Conservation (phyloP, 495 filamentous ascomycete species). For the Chlorociboria aeruginascens region DNA sequence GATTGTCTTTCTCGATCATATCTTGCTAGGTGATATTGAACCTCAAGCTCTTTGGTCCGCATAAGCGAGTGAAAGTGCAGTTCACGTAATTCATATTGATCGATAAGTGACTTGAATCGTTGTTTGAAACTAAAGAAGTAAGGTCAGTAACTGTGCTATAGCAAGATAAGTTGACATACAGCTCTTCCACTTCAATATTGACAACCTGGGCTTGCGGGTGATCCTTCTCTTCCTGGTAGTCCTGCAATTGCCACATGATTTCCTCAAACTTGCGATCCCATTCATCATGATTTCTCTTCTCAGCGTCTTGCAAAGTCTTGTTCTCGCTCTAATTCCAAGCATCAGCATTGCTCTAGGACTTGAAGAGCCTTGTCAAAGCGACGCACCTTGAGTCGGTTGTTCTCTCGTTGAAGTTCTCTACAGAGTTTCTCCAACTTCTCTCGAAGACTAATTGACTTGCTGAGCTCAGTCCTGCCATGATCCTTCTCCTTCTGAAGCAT, state of each 20-base stretch:
- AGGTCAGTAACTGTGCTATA: not conserved
- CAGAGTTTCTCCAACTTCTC: conserved; percentile 94
- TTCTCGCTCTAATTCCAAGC: conserved; percentile 62
- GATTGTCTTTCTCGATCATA: conserved; percentile 81
- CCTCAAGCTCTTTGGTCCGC: conserved; percentile 91
- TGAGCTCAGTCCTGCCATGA: conserved; percentile 71
- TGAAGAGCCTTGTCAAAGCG: not conserved
- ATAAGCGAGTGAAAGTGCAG: conserved; percentile 80
- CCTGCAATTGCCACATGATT: conserved; percentile 68
- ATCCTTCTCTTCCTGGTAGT: conserved; percentile 65
- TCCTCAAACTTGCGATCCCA: conserved; percentile 74
- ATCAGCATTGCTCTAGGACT: conserved; percentile 7
- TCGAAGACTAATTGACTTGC: conserved; percentile 74
- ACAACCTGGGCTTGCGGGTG: conserved; percentile 60
- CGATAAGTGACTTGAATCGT: conserved; percentile 85
- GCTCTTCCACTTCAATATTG: conserved; percentile 73
- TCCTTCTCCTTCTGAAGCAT: conserved; percentile 96
- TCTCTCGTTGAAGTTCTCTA: conserved; percentile 84
- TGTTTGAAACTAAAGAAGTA: conserved; percentile 53
- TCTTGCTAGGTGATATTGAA: conserved; percentile 76
- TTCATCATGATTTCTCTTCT: conserved; percentile 67
- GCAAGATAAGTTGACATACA: conserved; percentile 41
- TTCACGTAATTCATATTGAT: conserved; percentile 92
- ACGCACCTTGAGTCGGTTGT: conserved; percentile 88
- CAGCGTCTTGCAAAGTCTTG: conserved; percentile 70